Conservation (phyloP, 208 protist genomes). For the Leishmania lainsoni region DNA sequence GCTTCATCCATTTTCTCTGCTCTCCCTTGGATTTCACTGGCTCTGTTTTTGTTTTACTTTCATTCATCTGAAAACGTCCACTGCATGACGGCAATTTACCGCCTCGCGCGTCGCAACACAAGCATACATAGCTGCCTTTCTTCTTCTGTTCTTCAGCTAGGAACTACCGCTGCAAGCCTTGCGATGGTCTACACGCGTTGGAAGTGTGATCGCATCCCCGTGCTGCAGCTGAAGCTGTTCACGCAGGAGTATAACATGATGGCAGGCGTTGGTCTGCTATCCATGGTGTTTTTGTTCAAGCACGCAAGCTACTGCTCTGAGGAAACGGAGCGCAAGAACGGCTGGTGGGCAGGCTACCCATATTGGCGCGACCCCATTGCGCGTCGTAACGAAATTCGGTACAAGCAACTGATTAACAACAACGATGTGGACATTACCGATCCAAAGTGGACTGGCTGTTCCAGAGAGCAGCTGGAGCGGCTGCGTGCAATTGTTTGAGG, state of each 20-base stretch:
- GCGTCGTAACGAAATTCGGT: conserved; percentile 84
- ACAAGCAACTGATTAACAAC: conserved; percentile 86
- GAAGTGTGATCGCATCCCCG: conserved; percentile 90
- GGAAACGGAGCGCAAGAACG: conserved; percentile 88
- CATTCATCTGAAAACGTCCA: neutral
- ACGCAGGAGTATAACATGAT: conserved; percentile 86
- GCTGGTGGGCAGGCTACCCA: conserved; percentile 89
- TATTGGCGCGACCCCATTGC: conserved; percentile 93
- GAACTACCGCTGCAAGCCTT: neutral
- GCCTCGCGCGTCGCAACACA: neutral
- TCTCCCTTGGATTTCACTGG: neutral
- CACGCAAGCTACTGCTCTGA: conserved; percentile 86
- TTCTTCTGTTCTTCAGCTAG: neutral
- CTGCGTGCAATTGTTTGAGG: conserved; percentile 65
- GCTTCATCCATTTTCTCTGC: neutral
- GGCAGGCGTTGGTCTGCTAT: conserved; percentile 60
- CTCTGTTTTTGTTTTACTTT: neutral
- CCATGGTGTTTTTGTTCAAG: conserved; percentile 85
- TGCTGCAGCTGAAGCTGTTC: conserved; percentile 88
- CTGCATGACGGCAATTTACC: neutral
- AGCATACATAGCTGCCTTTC: neutral
- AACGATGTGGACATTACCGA: conserved; percentile 90
- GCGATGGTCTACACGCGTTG: conserved; percentile 93
- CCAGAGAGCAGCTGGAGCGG: conserved; percentile 73
- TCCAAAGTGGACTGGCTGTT: conserved; percentile 91